These are phyloP conservation scores for Infundibulicybe gibba DNA, from an alignment of 768 basidiomycete genomes.

Conservation along the genomic window DNA sequence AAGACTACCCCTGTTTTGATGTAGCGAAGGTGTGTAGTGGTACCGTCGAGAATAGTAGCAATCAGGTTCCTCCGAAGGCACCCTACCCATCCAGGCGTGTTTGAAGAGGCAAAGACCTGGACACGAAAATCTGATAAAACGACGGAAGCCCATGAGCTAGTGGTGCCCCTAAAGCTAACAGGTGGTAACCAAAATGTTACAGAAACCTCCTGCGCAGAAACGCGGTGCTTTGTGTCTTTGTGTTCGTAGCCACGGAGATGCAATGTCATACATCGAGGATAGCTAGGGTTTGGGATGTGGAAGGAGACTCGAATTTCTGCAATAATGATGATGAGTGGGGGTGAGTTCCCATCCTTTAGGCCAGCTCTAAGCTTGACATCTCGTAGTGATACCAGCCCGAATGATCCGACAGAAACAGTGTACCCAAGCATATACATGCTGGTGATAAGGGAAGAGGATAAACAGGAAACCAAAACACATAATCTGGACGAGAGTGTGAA, in stretches of 20 bases:
- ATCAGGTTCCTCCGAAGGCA: constrained; percentile 32
- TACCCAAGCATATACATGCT: no score
- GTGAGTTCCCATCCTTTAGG: no score
- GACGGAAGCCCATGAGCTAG: constrained; percentile 28
- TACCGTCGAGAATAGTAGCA: constrained; percentile 33
- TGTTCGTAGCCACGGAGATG: constrained; percentile 23
- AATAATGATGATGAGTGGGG: constrained; percentile 9
- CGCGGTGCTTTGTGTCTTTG: constrained; percentile 19
- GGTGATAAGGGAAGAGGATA: no score
- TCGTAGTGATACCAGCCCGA: no score
- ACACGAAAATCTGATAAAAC: constrained; percentile 32
- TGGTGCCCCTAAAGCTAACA: constrained; percentile 27
- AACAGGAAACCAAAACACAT: no score
- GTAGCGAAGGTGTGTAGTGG: constrained; percentile 34
- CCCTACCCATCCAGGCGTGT: constrained; percentile 34
- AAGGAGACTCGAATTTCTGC: constrained; percentile 15
- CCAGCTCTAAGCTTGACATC: no score
- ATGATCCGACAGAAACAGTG: no score
- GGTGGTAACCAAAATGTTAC: constrained; percentile 35
- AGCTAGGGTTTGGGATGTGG: constrained; percentile 20
- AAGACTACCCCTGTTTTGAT: constrained; percentile 30
- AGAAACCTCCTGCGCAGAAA: constrained; percentile 13
- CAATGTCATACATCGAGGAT: constrained; percentile 28
- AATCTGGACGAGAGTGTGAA: no score
- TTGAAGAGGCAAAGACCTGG: constrained; percentile 25